Evolutionary conservation across 106 monocot genomes (phyloP), one percentile per base, ranked within the genome.

Genomic region (Dendrobium chrysotoxum): DNA sequence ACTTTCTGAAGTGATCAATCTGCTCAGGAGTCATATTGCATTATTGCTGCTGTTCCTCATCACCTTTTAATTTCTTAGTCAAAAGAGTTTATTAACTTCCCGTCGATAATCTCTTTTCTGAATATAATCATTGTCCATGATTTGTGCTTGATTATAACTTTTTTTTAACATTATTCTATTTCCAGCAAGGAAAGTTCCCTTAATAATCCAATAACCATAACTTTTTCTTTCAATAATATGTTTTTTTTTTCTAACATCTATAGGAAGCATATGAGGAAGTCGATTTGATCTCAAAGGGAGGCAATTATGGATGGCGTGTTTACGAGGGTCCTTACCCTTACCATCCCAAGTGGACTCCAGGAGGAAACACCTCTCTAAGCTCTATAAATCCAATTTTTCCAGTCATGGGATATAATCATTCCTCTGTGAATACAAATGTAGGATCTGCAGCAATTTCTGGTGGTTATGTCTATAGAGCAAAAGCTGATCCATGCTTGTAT

Each of bases 241-340:
- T 15, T 58, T 71, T 67, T 57, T 71, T 67, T 31, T 68, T 21
- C 67, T 3, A 11, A 40, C 55, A 55, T 42, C 12, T 72, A 70
- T 70, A 99, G 98, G 88, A 99, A 46, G 4, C 42, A 50, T 95
- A 93, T 61, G 99, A 99, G 90, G 99, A 99, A 71, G 88, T 99
- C 16, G 83, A 99, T 89, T 81, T 99, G 84, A 88, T 99, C 44
- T 57, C 93, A 39, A 99, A 99, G 82, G 93, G 91, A 16, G 99
- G 99, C 58, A 99, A 99, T 75, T 99, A 99, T 77, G 99, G 99
- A 66, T 99, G 99, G 99, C 80, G 82, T 21, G 80, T 87, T 16
- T 99, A 86, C 45, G 99, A 99, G 83, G 99, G 99, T 15, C 90
- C 93, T 11, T 38, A 83, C 21, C 75, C 87, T n/a, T 99, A 72